phyloP scores from a whole-genome alignment of 2,329 filamentous ascomycete species.

The Aspergillus oerlinghausenensis region DNA sequence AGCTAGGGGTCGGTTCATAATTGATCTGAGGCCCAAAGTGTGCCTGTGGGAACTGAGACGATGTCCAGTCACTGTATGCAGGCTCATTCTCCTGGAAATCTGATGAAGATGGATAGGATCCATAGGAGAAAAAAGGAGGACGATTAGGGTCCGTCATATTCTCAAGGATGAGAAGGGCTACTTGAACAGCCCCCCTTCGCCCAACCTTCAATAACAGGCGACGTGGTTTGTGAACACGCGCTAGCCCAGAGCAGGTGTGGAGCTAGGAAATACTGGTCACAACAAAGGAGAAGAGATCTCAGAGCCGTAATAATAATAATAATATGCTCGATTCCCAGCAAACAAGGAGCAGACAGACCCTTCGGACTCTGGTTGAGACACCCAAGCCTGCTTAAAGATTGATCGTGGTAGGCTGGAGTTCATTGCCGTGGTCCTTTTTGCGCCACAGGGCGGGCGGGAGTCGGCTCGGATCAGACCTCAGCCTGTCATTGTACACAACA shows the following conservation, averaged over 20 bases:
- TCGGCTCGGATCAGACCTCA: not conserved
- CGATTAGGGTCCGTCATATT: slow-evolving; percentile 19
- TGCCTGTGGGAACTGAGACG: slow-evolving; percentile 15
- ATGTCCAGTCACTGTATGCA: slow-evolving; percentile 11
- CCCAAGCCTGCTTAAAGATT: not conserved
- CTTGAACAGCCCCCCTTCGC: slow-evolving; percentile 6
- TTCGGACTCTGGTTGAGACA: slow-evolving; percentile 2
- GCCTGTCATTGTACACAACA: not conserved
- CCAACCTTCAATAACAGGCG: slow-evolving; percentile 4
- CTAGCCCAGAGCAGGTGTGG: slow-evolving; percentile 3
- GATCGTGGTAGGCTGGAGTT: slow-evolving; percentile 16
- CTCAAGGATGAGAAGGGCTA: slow-evolving; percentile 10
- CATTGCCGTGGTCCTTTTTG: slow-evolving; percentile 7
- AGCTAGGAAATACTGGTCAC: not conserved
- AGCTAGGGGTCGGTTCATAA: slow-evolving; percentile 12
- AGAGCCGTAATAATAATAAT: not conserved
- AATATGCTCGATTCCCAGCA: not conserved
- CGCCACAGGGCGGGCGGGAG: slow-evolving; percentile 3
- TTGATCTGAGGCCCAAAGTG: slow-evolving; percentile 11
- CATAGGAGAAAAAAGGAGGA: slow-evolving; percentile 12
- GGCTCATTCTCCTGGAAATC: slow-evolving; percentile 14
- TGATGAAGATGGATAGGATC: slow-evolving; percentile 11
- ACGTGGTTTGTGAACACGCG: slow-evolving; percentile 8
- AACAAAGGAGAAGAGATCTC: not conserved
- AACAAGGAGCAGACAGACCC: not conserved